These are phyloP conservation scores for Ajuga chamaepitys DNA, from an alignment of 257 asterid species.

Conservation along the genomic window DNA sequence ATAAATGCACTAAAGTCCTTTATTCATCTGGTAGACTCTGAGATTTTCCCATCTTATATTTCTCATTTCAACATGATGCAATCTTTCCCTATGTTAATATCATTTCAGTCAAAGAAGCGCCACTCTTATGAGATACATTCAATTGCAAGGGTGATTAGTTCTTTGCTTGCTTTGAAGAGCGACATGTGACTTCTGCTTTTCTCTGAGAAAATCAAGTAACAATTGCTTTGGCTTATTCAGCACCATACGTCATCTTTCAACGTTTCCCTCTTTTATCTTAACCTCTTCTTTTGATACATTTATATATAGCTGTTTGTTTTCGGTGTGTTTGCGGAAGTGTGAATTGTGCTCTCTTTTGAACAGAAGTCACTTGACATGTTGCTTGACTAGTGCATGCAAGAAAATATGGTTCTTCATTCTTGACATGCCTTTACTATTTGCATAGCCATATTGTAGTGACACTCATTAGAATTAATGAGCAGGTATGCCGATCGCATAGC, in stretches of 20 bases:
- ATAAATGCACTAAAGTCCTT: constrained; percentile 3
- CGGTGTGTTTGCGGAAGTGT: not conserved
- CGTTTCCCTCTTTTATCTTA: not conserved
- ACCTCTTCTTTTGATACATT: not conserved
- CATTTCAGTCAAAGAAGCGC: not conserved
- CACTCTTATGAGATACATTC: not conserved
- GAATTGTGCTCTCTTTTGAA: not conserved
- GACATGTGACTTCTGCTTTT: not conserved
- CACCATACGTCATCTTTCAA: not conserved
- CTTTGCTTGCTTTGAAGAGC: not conserved
- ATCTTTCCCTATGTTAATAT: not conserved
- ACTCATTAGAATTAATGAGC: constrained; percentile 32
- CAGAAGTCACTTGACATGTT: not conserved
- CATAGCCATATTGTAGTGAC: constrained; percentile 10
- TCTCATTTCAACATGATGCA: not conserved
- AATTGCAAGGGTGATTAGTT: not conserved
- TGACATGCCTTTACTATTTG: constrained; percentile 4
- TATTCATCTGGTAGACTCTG: not conserved
- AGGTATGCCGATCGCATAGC: constrained; percentile 94
- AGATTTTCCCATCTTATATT: not conserved
- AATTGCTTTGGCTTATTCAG: not conserved
- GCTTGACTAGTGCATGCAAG: not conserved
- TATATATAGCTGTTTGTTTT: not conserved
- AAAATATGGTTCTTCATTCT: not conserved
- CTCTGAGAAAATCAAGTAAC: not conserved